Evolutionary conservation across 441 rosid genomes (phyloP).

Genomic region (Capsella rubella): DNA sequence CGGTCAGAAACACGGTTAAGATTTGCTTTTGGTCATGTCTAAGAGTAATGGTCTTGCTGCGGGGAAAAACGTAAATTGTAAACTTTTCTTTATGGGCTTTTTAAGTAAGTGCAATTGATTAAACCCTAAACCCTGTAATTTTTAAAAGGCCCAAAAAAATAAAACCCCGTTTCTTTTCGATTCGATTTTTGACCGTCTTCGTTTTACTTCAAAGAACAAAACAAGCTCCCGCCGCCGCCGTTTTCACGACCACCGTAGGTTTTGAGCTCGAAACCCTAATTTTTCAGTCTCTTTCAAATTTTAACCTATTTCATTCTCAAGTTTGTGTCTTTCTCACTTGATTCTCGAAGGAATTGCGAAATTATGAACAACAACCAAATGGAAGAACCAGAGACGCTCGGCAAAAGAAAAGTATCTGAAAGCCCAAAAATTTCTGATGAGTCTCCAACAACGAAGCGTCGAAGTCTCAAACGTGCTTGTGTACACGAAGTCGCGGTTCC

Average conservation of each 20-base stretch:
- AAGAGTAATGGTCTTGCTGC: not conserved
- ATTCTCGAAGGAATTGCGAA: constrained; percentile 19
- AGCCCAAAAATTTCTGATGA: constrained; percentile 48
- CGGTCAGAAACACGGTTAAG: too few species aligned
- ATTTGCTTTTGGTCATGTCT: too few species aligned
- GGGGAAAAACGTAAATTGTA: not conserved
- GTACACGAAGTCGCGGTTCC: constrained; percentile 98
- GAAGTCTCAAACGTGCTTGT: constrained; percentile 68
- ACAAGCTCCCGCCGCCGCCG: constrained; percentile 11
- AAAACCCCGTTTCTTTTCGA: not conserved
- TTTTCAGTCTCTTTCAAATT: not conserved
- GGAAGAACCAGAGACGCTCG: constrained; percentile 46
- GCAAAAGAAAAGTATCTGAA: constrained; percentile 59
- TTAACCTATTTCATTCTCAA: not conserved
- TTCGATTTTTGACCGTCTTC: constrained; percentile 1
- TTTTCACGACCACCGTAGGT: constrained; percentile 1
- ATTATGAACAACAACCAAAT: constrained; percentile 15
- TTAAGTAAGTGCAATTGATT: not conserved
- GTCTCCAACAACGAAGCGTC: constrained; percentile 54
- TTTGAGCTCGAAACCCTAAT: constrained; percentile 4
- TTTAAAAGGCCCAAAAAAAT: not conserved
- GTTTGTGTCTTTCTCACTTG: not conserved
- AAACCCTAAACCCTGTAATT: not conserved
- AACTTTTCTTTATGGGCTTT: not conserved
- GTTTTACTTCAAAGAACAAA: not conserved